Evolutionary conservation across 108 stramenopile species (phyloP).

Genomic region (Nitzschia putrida): DNA sequence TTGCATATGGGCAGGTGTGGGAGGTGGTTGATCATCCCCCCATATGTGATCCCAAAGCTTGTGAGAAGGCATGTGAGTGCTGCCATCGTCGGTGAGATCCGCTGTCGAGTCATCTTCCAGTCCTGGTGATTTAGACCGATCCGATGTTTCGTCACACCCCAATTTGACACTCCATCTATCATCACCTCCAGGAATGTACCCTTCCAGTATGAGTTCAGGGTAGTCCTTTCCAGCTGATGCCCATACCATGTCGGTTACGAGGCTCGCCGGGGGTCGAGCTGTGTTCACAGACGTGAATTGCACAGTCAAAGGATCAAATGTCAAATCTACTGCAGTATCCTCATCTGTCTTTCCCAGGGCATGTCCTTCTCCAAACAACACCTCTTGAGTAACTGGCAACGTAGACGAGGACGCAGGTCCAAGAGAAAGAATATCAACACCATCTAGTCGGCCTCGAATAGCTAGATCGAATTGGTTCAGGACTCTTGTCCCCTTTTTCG

Average conservation of each 20-base stretch:
- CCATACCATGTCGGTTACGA: slow-evolving; percentile 52
- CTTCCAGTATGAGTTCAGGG: slow-evolving; percentile 61
- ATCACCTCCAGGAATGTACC: slow-evolving; percentile 44
- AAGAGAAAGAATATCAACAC: slow-evolving; percentile 50
- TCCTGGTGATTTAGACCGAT: not conserved
- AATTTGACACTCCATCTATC: slow-evolving; percentile 61
- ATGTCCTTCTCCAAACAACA: not conserved
- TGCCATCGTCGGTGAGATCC: slow-evolving; percentile 13
- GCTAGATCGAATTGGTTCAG: slow-evolving; percentile 38
- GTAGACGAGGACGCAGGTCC: slow-evolving; percentile 33
- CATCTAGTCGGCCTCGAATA: slow-evolving; percentile 54
- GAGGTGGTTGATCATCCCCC: slow-evolving; percentile 41
- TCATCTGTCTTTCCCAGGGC: not conserved
- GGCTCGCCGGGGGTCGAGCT: slow-evolving; percentile 20
- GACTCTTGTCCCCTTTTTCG: not conserved
- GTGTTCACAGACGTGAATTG: slow-evolving; percentile 19
- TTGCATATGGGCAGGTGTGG: slow-evolving; percentile 31
- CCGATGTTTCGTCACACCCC: not conserved
- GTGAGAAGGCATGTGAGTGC: slow-evolving; percentile 26
- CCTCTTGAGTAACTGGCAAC: not conserved
- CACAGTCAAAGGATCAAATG: slow-evolving; percentile 28
- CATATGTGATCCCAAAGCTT: slow-evolving; percentile 48
- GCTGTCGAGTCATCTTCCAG: slow-evolving; percentile 20
- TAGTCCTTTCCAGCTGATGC: slow-evolving; percentile 37
- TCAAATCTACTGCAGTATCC: slow-evolving; percentile 3